These are phyloP conservation scores for Cladosporium sp. DNA, from an alignment of 2,329 filamentous ascomycete species.

Conservation along the genomic window DNA sequence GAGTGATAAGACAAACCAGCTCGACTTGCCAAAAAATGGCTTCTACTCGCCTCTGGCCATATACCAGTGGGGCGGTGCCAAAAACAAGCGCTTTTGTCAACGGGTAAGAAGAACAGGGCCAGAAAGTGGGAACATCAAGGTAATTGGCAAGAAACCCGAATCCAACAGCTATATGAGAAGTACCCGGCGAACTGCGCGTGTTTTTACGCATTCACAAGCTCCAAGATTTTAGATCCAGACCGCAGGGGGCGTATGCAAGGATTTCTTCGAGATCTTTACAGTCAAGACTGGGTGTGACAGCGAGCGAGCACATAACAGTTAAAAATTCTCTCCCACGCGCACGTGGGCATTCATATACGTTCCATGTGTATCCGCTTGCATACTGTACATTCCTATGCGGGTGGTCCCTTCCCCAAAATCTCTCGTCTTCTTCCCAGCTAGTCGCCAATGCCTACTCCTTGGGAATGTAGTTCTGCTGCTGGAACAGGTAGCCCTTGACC, in stretches of 20 bases:
- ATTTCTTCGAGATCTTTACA: neutral
- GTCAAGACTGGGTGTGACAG: neutral
- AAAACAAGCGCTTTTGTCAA: too few species aligned
- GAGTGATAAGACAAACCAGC: neutral
- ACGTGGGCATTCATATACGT: slow-evolving; percentile 16
- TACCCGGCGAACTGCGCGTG: too few species aligned
- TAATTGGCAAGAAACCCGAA: too few species aligned
- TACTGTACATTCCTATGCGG: slow-evolving; percentile 18
- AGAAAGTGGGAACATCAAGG: too few species aligned
- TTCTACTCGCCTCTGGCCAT: too few species aligned
- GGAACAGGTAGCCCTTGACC: slow-evolving; percentile 75
- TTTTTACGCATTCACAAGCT: too few species aligned
- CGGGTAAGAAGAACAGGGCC: too few species aligned
- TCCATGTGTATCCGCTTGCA: slow-evolving; percentile 12
- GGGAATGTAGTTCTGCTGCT: slow-evolving; percentile 73
- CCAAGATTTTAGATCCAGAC: neutral
- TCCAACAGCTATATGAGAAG: too few species aligned
- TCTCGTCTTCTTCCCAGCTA: neutral
- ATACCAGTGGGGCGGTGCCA: too few species aligned
- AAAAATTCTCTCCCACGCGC: slow-evolving; percentile 11
- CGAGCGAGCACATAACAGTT: neutral
- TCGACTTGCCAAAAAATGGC: too few species aligned
- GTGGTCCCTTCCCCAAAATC: neutral
- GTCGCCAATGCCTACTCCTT: slow-evolving; percentile 38
- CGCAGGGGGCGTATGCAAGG: neutral